A percentile compares a stretch with the other conserved stretches of the same genome.
phyloP scores from a whole-genome alignment of 2,329 filamentous ascomycete genomes.

The Golovinomyces cichoracearum region DNA sequence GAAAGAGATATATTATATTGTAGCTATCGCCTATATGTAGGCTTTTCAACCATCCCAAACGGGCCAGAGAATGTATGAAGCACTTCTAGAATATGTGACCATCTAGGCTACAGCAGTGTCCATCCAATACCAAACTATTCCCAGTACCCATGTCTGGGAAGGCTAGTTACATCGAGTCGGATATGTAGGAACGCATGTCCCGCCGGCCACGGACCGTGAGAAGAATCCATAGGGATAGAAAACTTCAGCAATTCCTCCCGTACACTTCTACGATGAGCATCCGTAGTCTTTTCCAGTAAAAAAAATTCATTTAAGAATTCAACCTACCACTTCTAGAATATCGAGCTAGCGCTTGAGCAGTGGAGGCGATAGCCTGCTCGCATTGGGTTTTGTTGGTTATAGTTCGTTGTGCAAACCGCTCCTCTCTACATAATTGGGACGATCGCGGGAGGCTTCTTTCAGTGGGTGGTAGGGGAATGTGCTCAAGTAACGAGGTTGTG shows the following conservation, averaged over 20 bases:
- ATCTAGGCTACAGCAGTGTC: no score
- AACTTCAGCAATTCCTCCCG: no score
- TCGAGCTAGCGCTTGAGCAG: background rate
- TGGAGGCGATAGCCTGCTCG: background rate
- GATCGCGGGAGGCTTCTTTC: background rate
- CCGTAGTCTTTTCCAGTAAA: background rate
- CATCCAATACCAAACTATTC: no score
- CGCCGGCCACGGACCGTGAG: background rate
- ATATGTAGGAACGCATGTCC: background rate
- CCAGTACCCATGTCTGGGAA: no score
- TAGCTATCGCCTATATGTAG: no score
- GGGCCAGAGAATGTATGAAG: no score
- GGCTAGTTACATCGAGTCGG: background rate
- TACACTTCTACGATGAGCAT: background rate
- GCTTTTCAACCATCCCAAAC: no score
- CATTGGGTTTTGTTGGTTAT: no score
- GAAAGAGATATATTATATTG: no score
- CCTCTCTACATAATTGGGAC: background rate
- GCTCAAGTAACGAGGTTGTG: no score
- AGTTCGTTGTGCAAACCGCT: background rate
- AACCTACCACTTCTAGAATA: background rate
- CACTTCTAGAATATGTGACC: no score
- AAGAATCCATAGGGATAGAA: background rate
- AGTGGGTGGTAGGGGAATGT: no score
- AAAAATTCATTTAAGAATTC: background rate